Evolutionary conservation across 495 filamentous ascomycete genomes (phyloP), one percentile per base, ranked within the genome.

Genomic region (Podospora pseudoanserina): DNA sequence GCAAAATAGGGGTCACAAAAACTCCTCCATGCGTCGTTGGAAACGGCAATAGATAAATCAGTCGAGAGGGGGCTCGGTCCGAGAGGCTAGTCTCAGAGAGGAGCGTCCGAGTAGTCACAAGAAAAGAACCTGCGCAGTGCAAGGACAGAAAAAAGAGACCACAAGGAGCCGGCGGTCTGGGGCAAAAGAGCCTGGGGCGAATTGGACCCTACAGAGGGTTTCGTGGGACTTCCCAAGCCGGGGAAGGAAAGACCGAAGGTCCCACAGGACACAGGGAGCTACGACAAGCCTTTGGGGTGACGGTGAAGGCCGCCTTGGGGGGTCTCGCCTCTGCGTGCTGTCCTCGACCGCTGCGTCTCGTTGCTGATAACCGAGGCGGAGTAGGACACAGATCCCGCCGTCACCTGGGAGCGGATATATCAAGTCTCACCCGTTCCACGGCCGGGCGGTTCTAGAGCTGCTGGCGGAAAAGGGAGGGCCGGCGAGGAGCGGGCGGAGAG

Each of bases 341-440:
- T 39, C 64, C 61, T 62, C 70, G 56, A 62, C 67, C 32, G 67
- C 67, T 64, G 67, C 44, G 70, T 64, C 44, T 49, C 39, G 34
- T 66, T 55, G 54, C 65, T 69, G 56, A 64, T 57, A 70, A 68
- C 56, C 67, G 30, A 68, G 32, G 68, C 62, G 57, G 63, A 44
- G 80, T 81, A 77, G 73, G 71, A 81, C 79, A 79, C 72, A 79
- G 78, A 80, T 79, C 76, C 79, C 76, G 79, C 77, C 74, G 76
- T 78, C 74, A 77, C 79, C 72, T 73, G 65, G 71, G 65, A 65
- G 34, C 61, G 61, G 62, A 68, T 67, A 65, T 71, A 71, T 70
- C 57, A 66, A 56, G 73, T 73, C 70, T 70, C 71, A 70, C 72
- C 58, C 59, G 71, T 67, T 64, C 64, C 67, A 70, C 65, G 61